phyloP scores from a whole-genome alignment of 225 moss, liverwort and hornwort species.

The Sphagnum contortum region DNA sequence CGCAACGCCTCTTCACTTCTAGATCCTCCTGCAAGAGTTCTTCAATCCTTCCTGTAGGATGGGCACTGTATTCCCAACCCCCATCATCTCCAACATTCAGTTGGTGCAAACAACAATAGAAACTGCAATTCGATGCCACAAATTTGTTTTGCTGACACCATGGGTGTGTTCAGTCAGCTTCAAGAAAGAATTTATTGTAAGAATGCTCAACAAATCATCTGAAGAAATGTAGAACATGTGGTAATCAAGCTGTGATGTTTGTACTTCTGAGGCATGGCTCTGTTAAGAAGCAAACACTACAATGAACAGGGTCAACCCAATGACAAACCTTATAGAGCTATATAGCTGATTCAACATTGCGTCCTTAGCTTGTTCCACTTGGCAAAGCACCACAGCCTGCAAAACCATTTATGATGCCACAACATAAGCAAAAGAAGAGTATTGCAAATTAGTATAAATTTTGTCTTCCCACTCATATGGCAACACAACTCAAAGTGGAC shows the following conservation, averaged over 20 bases:
- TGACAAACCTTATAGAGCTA: constrained; percentile 1
- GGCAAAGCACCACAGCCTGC: constrained; percentile 5
- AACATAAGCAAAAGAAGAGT: neutral
- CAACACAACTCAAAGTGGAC: too few relatives aligned
- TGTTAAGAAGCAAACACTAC: neutral
- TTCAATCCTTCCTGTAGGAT: constrained; percentile 1
- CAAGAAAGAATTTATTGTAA: neutral
- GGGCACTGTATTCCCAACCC: neutral
- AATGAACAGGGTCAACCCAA: neutral
- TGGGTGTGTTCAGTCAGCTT: too few relatives aligned
- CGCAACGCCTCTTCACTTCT: constrained; percentile 3
- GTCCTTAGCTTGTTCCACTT: constrained; percentile 7
- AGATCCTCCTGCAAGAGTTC: constrained; percentile 5
- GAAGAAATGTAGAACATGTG: too few relatives aligned
- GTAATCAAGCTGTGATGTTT: too few relatives aligned
- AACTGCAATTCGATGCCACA: neutral
- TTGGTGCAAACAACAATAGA: neutral
- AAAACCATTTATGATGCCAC: too few relatives aligned
- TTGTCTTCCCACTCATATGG: too few relatives aligned
- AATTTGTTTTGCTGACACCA: too few relatives aligned
- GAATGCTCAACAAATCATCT: neutral
- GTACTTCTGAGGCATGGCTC: too few relatives aligned
- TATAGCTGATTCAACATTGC: constrained; percentile 5
- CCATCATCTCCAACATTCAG: neutral
- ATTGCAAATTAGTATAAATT: too few relatives aligned